phyloP scores from a whole-genome alignment of 306 rosid species.

The Citrullus colocynthis region DNA sequence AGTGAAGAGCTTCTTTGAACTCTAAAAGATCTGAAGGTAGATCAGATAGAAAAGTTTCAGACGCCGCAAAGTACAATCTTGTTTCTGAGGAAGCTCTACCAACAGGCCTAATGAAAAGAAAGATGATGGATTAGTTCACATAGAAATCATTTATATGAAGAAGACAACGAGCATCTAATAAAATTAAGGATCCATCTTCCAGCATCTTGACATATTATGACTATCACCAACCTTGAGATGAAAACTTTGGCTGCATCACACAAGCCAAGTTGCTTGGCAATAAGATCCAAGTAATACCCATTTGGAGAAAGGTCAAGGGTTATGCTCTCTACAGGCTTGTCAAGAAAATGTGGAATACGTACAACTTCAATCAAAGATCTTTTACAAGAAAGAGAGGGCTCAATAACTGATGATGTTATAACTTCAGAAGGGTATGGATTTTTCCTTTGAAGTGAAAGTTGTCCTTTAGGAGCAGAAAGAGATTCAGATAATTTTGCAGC shows the following conservation, averaged over 20 bases:
- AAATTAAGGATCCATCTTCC: constrained; percentile 1
- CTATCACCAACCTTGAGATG: constrained; percentile 57
- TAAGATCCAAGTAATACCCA: constrained; percentile 65
- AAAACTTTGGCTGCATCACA: constrained; percentile 44
- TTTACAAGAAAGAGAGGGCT: constrained; percentile 21
- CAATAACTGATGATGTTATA: constrained; percentile 24
- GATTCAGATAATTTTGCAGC: constrained; percentile 33
- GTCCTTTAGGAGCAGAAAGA: constrained; percentile 34
- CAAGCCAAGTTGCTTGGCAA: constrained; percentile 72
- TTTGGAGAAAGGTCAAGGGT: constrained; percentile 41
- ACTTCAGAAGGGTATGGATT: constrained; percentile 47
- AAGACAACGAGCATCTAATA: constrained; percentile 6
- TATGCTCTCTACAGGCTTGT: constrained; percentile 42
- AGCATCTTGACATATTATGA: background rate
- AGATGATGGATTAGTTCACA: background rate
- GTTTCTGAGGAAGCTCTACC: constrained; percentile 90
- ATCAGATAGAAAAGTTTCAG: constrained; percentile 31
- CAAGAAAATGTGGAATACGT: constrained; percentile 46
- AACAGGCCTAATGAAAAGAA: constrained; percentile 46
- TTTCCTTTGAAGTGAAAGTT: constrained; percentile 54
- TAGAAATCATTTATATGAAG: background rate
- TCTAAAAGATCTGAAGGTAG: constrained; percentile 25
- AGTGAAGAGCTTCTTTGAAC: constrained; percentile 28
- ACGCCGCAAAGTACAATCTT: constrained; percentile 57
- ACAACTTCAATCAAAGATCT: constrained; percentile 35